Base-by-base conservation (phyloP, 2,329 filamentous ascomycete species). In the Pseudovirgaria hyperparasitica region DNA sequence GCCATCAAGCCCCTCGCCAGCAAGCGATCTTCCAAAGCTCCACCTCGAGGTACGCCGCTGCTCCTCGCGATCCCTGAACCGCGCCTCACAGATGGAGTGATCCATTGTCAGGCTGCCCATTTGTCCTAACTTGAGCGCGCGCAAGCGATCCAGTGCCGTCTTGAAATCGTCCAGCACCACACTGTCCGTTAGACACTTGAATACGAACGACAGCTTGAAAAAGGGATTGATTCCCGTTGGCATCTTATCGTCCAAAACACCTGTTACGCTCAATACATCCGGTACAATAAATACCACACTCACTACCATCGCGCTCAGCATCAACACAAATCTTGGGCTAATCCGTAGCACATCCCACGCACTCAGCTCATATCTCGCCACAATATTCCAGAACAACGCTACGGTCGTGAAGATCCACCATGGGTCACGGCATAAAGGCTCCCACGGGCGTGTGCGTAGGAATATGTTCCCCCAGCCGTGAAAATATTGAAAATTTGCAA, bases 101-200 rank as follows among this genome's bases (percentile, higher is more conserved):
- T n/a, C n/a, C n/a, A n/a, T n/a, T n/a, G n/a, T n/a, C n/a, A 50
- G 53, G 30, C 49, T 54, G 12, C 48, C 50, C 12, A 55, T 25
- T 9, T 52, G 48, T 13, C 52, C 51, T 22, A 64, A 48, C 25
- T 56, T 57, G 41, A 61, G 55, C n/a, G 55, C 47, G 32, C 57
- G 51, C 22, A 65, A 39, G 5, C 57, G 50, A 32, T 65, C 62
- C 14, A 65, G 44, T 0, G 60, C 62, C 3, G 71, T 74, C 41
- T 76, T 76, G 62, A 78, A 78, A 39, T 78, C 73, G 40, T 78
- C 73, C 8, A 78, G 63, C 27, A 78, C 64, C 27, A 78, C 70
- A 0, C 66, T 71, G 41, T 78, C 73, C 12, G 72, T 75, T 24
- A 77, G 59, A 34, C 73, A 77, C 49, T 77, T 77, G 59, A 75